Evolutionary conservation across 2,329 filamentous ascomycete species (phyloP), one percentile per base, ranked within the genome.

Genomic region (Aspergillus uvarum): DNA sequence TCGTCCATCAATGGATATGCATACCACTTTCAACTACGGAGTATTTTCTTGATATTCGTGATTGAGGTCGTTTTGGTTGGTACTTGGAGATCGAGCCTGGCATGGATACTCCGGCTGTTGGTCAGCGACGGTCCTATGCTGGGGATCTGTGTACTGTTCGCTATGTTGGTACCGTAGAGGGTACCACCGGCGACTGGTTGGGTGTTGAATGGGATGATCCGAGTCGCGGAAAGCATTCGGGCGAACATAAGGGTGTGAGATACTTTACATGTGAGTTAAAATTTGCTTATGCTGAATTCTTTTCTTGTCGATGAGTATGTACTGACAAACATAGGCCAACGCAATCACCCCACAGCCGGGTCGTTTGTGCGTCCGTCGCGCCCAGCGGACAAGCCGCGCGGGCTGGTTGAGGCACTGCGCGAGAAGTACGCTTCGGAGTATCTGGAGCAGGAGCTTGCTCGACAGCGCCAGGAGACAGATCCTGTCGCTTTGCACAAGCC

Each of bases 201-300:
- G 95, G 95, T 51, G 91, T 98, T 51, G 95, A 99, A 83, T 99
- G 95, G 95, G 94, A 98, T 77, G 91, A 97, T 74, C 80, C 87
- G 59, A 83, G 82, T 42, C 85, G 93, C 69, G 95, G 95, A 62
- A 98, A 97, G 80, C 93, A 99, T 77, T 86, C 94, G 70, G 95
- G 95, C 60, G 87, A 89, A 62, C 87, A 96, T 76, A 87, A 89
- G 64, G 91, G 89, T 61, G 81, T 84, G 63, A 87, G 85, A 63
- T 96, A 97, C 73, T 98, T 98, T 70, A 80, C 83, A 67, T 96
- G 94, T 94, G 38, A 84, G 47, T 56, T 56, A 47, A 21, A 53
- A 29, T 10, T 49, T 48, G 14, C 21, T 19, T 6, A 24, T 21
- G 10, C 19, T 42, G 7, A 24, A 4, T 10, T 16, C 1, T 31